A percentile compares a stretch with the other conserved stretches of the same genome.
Conservation (phyloP, 2,329 filamentous ascomycete genomes). For the Erysiphe neolycopersici region DNA sequence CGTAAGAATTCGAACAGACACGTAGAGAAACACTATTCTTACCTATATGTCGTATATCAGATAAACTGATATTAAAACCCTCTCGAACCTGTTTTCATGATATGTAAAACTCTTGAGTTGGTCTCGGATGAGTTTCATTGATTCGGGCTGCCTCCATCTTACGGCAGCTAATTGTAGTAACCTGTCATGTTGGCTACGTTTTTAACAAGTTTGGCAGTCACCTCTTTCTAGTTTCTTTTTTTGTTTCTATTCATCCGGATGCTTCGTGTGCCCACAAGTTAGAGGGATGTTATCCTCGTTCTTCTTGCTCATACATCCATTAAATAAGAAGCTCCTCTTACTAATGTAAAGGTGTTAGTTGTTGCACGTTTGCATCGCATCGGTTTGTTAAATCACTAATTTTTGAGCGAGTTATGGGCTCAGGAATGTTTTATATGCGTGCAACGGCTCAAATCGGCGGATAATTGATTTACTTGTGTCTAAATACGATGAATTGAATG, state of each 20-base stretch:
- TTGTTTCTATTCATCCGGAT: not conserved
- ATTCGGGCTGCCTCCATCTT: too few species aligned
- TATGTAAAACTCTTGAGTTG: not conserved
- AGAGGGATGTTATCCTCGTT: not conserved
- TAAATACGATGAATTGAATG: not conserved
- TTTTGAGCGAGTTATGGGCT: not conserved
- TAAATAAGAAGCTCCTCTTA: not conserved
- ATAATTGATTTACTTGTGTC: not conserved
- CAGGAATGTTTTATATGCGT: not conserved
- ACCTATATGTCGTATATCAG: not conserved
- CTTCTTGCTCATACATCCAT: not conserved
- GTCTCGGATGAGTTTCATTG: not conserved
- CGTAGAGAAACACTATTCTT: not conserved
- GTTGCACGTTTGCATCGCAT: not conserved
- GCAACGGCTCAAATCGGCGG: not conserved
- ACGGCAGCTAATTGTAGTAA: not conserved
- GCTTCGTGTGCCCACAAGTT: not conserved
- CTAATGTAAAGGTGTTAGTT: not conserved
- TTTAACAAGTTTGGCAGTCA: not conserved
- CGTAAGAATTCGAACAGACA: not conserved
- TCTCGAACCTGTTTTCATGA: not conserved
- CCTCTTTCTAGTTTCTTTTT: not conserved
- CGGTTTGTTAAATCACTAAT: not conserved
- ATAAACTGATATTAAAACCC: not conserved
- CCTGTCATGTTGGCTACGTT: not conserved